These are phyloP conservation scores for Hygrophoropsis aurantiaca DNA, from an alignment of 768 basidiomycete genomes.

Conservation along the genomic window DNA sequence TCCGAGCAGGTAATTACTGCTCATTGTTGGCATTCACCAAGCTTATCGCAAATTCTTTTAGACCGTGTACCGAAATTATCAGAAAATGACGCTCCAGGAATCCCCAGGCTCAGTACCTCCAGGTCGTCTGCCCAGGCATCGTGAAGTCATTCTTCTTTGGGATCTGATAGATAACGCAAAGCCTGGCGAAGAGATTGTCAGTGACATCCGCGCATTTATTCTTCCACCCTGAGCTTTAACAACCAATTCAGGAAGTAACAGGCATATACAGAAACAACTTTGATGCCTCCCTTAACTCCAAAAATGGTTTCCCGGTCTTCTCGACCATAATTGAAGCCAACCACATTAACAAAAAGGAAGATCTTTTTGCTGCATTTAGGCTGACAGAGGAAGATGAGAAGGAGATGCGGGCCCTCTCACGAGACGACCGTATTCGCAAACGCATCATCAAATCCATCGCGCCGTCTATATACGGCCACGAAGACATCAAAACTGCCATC, in stretches of 20 bases:
- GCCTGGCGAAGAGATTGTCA: conserved; percentile 95
- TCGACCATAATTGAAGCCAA: conserved; percentile 98
- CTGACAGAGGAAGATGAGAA: conserved; percentile 96
- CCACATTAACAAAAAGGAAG: conserved; percentile 98
- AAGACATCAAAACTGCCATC: conserved; percentile 97
- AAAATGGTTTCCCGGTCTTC: conserved; percentile 99
- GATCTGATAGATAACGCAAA: conserved; percentile 98
- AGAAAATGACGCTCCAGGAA: conserved; percentile 98
- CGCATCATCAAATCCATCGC: conserved; percentile 98
- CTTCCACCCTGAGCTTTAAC: conserved; percentile 2
- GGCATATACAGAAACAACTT: conserved; percentile 99
- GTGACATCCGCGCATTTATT: conserved; percentile 27
- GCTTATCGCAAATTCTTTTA: conserved; percentile 29
- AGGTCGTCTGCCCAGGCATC: conserved; percentile 93
- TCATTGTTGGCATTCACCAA: not conserved
- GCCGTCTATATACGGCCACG: conserved; percentile 98
- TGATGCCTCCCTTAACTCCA: conserved; percentile 95
- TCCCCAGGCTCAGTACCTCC: conserved; percentile 97
- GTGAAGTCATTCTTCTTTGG: conserved; percentile 96
- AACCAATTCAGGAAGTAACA: conserved; percentile 77
- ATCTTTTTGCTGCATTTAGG: conserved; percentile 96
- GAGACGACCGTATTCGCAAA: conserved; percentile 93
- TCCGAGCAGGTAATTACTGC: conserved; percentile 76
- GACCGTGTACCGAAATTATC: conserved; percentile 98
- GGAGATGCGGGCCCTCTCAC: conserved; percentile 82